Percentiles rank a stretch among this genome's conserved stretches.
Conservation (phyloP, 768 basidiomycete species). For the Termitomyces sp. region DNA sequence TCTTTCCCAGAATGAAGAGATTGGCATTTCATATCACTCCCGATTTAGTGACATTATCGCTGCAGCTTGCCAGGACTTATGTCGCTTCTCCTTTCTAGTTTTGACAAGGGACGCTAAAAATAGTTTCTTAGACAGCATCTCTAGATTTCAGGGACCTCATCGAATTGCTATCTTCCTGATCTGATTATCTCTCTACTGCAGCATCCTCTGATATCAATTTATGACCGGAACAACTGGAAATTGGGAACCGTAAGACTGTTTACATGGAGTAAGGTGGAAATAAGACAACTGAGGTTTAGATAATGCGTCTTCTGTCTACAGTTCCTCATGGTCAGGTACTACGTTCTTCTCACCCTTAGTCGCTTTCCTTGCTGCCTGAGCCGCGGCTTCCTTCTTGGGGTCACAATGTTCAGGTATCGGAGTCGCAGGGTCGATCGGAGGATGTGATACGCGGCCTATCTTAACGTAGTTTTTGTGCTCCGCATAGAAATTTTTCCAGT, state of each 20-base stretch:
- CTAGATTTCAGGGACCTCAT: background rate
- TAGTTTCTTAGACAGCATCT: background rate
- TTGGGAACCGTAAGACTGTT: too few species aligned
- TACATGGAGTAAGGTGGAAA: background rate
- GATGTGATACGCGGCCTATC: conserved; percentile 73
- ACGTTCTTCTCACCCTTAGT: conserved; percentile 18
- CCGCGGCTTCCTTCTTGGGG: conserved; percentile 45
- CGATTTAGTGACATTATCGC: background rate
- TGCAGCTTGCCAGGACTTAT: background rate
- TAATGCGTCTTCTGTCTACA: conserved; percentile 17
- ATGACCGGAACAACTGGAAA: background rate
- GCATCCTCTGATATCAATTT: background rate
- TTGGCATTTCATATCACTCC: background rate
- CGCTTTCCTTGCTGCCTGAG: conserved; percentile 23
- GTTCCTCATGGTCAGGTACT: conserved; percentile 29
- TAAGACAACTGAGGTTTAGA: background rate
- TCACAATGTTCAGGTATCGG: conserved; percentile 76
- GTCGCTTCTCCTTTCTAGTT: background rate
- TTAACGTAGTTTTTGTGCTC: conserved; percentile 77
- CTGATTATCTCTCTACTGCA: background rate
- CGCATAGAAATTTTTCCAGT: conserved; percentile 90
- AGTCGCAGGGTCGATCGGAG: conserved; percentile 68
- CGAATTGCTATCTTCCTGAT: background rate
- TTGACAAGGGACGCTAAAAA: background rate
- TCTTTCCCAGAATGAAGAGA: background rate